Conservation (phyloP, 2,329 filamentous ascomycete species). For the Neofusicoccum parvum region DNA sequence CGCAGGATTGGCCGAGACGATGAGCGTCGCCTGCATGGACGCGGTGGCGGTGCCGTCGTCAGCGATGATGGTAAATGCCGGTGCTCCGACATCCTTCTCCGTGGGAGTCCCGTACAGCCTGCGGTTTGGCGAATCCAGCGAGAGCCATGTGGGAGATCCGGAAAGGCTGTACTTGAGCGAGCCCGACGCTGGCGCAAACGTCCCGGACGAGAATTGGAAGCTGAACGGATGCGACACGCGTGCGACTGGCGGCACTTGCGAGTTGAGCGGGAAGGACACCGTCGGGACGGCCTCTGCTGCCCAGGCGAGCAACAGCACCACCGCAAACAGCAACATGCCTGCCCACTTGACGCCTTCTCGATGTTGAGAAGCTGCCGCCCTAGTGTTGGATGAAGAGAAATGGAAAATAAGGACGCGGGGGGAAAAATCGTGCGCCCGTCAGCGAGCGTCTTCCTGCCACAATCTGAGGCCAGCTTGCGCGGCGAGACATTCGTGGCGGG, state of each 20-base stretch:
- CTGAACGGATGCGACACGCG: conserved; percentile 67
- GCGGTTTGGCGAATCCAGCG: conserved; percentile 65
- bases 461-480: conserved; percentile 33
- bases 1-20: conserved; percentile 63
- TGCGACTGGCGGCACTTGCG: conserved; percentile 80
- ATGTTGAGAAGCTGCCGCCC: not conserved
- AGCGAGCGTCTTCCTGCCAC: conserved; percentile 24
- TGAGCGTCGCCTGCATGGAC: conserved; percentile 67
- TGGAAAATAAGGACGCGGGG: conserved; percentile 25
- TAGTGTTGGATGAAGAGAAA: conserved; percentile 20
- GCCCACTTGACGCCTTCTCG: not conserved
- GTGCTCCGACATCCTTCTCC: conserved; percentile 58
- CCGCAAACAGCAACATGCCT: conserved; percentile 26
- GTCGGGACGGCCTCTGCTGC: conserved; percentile 35
- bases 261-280: conserved; percentile 73
- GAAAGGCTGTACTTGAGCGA: conserved; percentile 68
- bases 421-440: conserved; percentile 6
- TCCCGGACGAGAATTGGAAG: conserved; percentile 72
- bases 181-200: conserved; percentile 64
- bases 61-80: conserved; percentile 68
- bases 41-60: conserved; percentile 64
- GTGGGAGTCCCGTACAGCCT: conserved; percentile 72
- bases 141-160: conserved; percentile 72
- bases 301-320: conserved; percentile 26
- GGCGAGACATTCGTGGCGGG: conserved; percentile 26